Conservation (phyloP, 2,329 filamentous ascomycete species). For the Diaporthe sp. region DNA sequence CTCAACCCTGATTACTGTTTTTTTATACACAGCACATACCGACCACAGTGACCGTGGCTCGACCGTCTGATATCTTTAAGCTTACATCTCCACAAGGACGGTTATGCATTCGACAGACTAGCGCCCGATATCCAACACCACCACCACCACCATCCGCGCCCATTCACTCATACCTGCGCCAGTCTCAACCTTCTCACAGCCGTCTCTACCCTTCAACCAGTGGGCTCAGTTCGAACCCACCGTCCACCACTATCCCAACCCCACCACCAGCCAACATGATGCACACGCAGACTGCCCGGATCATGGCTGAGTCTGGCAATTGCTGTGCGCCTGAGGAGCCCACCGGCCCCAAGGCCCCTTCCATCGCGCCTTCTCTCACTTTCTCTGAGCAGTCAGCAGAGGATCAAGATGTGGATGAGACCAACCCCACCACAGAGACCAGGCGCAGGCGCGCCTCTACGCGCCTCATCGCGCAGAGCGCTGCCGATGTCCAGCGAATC, state of each 20-base stretch:
- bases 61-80: constrained; percentile 27
- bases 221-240: constrained; percentile 1
- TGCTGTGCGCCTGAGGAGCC: constrained; percentile 57
- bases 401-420: constrained; percentile 66
- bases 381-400: constrained; percentile 71
- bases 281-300: constrained; percentile 54
- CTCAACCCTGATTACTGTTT: not conserved
- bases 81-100: constrained; percentile 1
- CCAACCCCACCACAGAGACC: constrained; percentile 57
- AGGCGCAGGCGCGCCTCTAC: constrained; percentile 77
- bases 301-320: constrained; percentile 51
- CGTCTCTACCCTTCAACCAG: not conserved
- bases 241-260: constrained; percentile 46
- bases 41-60: constrained; percentile 34
- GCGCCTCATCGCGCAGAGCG: constrained; percentile 74
- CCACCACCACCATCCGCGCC: not conserved
- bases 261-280: constrained; percentile 51
- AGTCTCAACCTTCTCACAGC: constrained; percentile 38
- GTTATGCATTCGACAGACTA: constrained; percentile 35
- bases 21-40: not conserved
- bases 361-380: constrained; percentile 72
- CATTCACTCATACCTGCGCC: not conserved
- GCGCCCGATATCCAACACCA: not conserved
- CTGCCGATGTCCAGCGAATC: constrained; percentile 72
- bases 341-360: constrained; percentile 53